These are phyloP conservation scores for Athelia sp. DNA, from an alignment of 1,284 basidiomycete genomes.

Conservation along the genomic window DNA sequence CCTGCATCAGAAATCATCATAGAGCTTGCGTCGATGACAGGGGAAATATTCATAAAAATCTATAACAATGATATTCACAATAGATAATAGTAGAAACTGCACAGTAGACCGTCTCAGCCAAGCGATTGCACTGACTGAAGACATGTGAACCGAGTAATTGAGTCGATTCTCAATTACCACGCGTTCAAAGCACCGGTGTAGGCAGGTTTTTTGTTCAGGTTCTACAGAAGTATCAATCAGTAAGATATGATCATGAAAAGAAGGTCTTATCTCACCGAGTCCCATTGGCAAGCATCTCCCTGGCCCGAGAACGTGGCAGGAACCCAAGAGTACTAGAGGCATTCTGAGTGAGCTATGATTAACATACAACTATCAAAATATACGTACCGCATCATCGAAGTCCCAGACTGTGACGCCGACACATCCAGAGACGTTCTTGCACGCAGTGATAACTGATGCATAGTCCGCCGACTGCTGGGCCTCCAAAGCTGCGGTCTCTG, in stretches of 20 bases:
- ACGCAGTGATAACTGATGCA: constrained; percentile 38
- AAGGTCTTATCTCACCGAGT: constrained; percentile 8
- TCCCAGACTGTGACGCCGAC: constrained; percentile 49
- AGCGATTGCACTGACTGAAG: too few species aligned
- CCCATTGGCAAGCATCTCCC: constrained; percentile 18
- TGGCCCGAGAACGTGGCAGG: constrained; percentile 15
- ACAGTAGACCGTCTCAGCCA: too few species aligned
- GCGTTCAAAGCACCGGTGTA: constrained; percentile 8
- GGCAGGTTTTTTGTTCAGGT: constrained; percentile 15
- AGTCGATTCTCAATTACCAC: too few species aligned
- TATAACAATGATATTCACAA: too few species aligned
- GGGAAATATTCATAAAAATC: too few species aligned
- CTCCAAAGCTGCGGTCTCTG: constrained; percentile 39
- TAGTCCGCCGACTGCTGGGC: constrained; percentile 47
- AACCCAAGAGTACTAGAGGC: constrained; percentile 23
- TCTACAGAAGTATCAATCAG: constrained; percentile 5
- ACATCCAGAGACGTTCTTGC: constrained; percentile 35
- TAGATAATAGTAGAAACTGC: too few species aligned
- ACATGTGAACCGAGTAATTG: too few species aligned
- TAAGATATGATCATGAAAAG: neutral
- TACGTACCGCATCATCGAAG: constrained; percentile 29
- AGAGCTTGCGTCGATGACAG: too few species aligned
- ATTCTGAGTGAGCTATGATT: too few species aligned
- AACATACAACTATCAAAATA: too few species aligned
- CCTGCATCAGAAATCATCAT: too few species aligned